These are phyloP conservation scores for Globisporangium nunn DNA, from an alignment of 352 stramenopile genomes.

Conservation along the genomic window DNA sequence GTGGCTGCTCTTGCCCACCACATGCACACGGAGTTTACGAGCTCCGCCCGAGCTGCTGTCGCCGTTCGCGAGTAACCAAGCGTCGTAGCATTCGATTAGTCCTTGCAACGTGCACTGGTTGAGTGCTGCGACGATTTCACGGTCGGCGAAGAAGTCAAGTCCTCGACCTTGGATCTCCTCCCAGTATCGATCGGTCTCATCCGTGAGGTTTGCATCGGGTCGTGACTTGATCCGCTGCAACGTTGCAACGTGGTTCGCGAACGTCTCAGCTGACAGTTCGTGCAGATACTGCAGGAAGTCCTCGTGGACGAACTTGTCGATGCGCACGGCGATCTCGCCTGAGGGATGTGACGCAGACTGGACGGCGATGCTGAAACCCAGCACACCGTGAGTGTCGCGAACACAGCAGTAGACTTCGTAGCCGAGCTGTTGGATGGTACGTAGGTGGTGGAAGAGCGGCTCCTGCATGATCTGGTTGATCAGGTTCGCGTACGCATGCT, in stretches of 20 bases:
- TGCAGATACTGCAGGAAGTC: slow-evolving; percentile 31
- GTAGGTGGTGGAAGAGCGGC: slow-evolving; percentile 75
- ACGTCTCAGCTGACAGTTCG: slow-evolving; percentile 17
- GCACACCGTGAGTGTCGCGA: slow-evolving; percentile 65
- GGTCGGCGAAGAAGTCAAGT: slow-evolving; percentile 55
- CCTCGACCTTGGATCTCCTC: slow-evolving; percentile 60
- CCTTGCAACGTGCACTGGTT: slow-evolving; percentile 30
- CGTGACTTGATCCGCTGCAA: slow-evolving; percentile 36
- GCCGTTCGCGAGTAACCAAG: slow-evolving; percentile 33
- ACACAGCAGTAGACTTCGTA: slow-evolving; percentile 77
- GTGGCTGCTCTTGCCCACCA: slow-evolving; percentile 58
- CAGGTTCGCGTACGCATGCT: slow-evolving; percentile 60
- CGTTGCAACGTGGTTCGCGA: slow-evolving; percentile 42
- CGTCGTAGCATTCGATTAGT: slow-evolving; percentile 35
- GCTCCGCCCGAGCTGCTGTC: slow-evolving; percentile 7
- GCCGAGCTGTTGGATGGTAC: slow-evolving; percentile 76
- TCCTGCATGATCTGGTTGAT: slow-evolving; percentile 76
- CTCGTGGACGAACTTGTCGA: slow-evolving; percentile 55
- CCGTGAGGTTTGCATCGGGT: slow-evolving; percentile 40
- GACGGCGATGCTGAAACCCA: slow-evolving; percentile 63
- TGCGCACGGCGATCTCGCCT: slow-evolving; percentile 43
- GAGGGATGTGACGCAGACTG: slow-evolving; percentile 61
- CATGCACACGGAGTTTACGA: slow-evolving; percentile 64
- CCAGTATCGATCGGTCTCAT: slow-evolving; percentile 66
- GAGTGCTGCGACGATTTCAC: slow-evolving; percentile 33